phyloP scores from a whole-genome alignment of 2,329 filamentous ascomycete genomes.

The Torrubiella hemipterigena region DNA sequence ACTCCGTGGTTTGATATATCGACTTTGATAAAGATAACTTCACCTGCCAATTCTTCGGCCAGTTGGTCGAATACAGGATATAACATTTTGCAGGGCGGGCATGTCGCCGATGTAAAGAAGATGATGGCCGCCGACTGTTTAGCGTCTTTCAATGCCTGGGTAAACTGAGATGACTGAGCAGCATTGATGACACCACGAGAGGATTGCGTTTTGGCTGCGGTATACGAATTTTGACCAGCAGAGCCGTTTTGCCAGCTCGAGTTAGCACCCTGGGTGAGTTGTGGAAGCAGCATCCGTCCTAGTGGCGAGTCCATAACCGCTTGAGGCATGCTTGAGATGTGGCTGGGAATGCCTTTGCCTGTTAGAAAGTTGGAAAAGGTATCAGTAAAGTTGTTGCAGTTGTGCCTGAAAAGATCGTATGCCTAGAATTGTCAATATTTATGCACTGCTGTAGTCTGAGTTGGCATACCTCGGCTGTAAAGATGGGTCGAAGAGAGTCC shows the following conservation, averaged over 20 bases:
- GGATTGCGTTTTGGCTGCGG: conserved; percentile 15
- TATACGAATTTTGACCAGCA: conserved; percentile 18
- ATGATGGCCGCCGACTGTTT: conserved; percentile 61
- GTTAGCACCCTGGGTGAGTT: conserved; percentile 41
- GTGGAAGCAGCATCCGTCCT: conserved; percentile 75
- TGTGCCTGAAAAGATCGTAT: conserved; percentile 82
- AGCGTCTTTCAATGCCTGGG: conserved; percentile 38
- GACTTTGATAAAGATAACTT: conserved; percentile 67
- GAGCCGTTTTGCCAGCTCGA: conserved; percentile 37
- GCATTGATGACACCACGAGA: conserved; percentile 43
- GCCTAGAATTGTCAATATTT: conserved; percentile 35
- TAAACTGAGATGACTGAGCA: conserved; percentile 27
- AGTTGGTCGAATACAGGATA: conserved; percentile 76
- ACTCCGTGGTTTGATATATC: conserved; percentile 59
- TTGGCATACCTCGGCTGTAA: conserved; percentile 56
- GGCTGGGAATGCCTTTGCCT: conserved; percentile 74
- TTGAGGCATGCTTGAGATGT: conserved; percentile 76
- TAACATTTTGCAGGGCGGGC: conserved; percentile 69
- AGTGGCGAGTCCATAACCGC: conserved; percentile 78
- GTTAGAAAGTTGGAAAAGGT: conserved; percentile 83
- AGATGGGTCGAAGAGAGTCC: conserved; percentile 70
- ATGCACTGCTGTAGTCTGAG: neutral
- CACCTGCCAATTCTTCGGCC: conserved; percentile 57
- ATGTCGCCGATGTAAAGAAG: conserved; percentile 88
- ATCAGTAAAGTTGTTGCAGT: conserved; percentile 97